Conservation (phyloP, 2,329 filamentous ascomycete species). For the Botrytis fragariae region DNA sequence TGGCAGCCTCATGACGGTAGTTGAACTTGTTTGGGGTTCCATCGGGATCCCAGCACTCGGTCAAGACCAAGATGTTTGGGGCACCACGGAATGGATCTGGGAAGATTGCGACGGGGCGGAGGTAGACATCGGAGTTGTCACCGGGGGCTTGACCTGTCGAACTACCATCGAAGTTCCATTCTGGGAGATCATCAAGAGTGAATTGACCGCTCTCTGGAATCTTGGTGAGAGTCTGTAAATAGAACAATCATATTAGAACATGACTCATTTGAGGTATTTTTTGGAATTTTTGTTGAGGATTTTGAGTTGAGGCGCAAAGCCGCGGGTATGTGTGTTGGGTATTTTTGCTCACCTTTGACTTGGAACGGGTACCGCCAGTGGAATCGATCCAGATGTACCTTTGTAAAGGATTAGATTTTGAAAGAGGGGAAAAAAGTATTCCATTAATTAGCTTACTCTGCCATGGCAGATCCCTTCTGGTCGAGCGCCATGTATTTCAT, state of each 20-base stretch:
- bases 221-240: slow-evolving; percentile 59
- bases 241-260: not conserved
- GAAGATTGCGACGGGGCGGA: slow-evolving; percentile 84
- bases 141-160: slow-evolving; percentile 90
- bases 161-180: slow-evolving; percentile 85
- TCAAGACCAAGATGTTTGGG: slow-evolving; percentile 91
- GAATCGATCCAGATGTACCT: slow-evolving; percentile 91
- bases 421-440: slow-evolving; percentile 21
- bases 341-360: slow-evolving; percentile 77
- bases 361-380: slow-evolving; percentile 80
- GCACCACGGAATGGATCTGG: slow-evolving; percentile 86
- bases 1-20: slow-evolving; percentile 86
- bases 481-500: slow-evolving; percentile 88
- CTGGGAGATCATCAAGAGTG: slow-evolving; percentile 62
- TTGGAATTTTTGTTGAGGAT: not conserved
- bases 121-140: slow-evolving; percentile 97
- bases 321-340: not conserved
- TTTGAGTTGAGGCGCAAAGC: slow-evolving; percentile 3
- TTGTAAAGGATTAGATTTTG: slow-evolving; percentile 19
- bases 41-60: slow-evolving; percentile 92
- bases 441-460: slow-evolving; percentile 82
- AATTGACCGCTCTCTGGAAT: slow-evolving; percentile 46
- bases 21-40: slow-evolving; percentile 98
- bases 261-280: slow-evolving; percentile 23
- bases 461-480: slow-evolving; percentile 85